These are phyloP conservation scores for Barbarea vulgaris DNA, from an alignment of 345 rosid genomes.

Conservation along the genomic window DNA sequence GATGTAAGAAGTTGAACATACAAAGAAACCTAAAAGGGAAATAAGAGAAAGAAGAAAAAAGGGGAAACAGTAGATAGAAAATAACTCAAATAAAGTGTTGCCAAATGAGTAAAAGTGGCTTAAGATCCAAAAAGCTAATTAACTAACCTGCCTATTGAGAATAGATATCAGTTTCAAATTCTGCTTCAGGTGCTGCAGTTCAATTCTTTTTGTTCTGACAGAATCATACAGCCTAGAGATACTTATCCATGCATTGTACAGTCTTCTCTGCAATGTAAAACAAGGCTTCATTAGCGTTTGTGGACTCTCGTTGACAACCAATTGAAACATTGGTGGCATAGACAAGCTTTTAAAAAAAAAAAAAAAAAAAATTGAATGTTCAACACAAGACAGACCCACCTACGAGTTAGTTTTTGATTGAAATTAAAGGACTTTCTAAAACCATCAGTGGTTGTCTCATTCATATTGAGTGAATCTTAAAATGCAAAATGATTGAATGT, in stretches of 20 bases:
- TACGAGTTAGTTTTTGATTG: neutral
- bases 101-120: neutral
- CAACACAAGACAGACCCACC: neutral
- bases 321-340: neutral
- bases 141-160: conserved; percentile 72
- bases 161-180: conserved; percentile 64
- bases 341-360: no score
- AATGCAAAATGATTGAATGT: neutral
- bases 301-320: neutral
- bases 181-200: conserved; percentile 66
- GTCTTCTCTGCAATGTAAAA: conserved; percentile 59
- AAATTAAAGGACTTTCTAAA: neutral
- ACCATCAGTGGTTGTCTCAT: neutral
- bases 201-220: conserved; percentile 60
- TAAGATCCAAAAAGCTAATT: neutral
- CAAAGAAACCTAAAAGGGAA: neutral
- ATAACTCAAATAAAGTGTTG: neutral
- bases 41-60: conserved; percentile 17
- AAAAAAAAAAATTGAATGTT: neutral
- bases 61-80: neutral
- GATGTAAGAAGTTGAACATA: neutral
- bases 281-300: neutral
- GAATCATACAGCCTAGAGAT: conserved; percentile 72
- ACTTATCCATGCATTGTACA: conserved; percentile 57
- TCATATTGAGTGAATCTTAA: neutral